phyloP scores from a whole-genome alignment of 2,329 filamentous ascomycete species.

The Myotisia sp. region DNA sequence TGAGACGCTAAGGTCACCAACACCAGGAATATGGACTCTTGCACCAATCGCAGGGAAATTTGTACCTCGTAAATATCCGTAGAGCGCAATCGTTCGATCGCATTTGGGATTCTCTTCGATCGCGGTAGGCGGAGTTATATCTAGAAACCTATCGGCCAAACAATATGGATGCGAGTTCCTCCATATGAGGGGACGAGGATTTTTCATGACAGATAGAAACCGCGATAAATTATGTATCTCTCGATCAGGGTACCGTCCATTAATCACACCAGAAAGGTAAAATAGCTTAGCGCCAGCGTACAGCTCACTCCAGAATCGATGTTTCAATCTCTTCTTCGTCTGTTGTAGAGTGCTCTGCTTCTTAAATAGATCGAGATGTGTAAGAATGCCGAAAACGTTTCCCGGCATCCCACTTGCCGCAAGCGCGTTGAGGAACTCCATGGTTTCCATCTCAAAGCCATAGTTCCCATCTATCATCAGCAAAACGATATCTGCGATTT shows the following conservation, averaged over 20 bases:
- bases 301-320: slow-evolving; percentile 89
- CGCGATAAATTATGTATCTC: slow-evolving; percentile 91
- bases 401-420: slow-evolving; percentile 95
- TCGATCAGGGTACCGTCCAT: slow-evolving; percentile 88
- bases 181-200: slow-evolving; percentile 90
- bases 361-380: slow-evolving; percentile 86
- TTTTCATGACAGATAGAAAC: slow-evolving; percentile 98
- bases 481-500: slow-evolving; percentile 91
- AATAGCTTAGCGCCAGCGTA: slow-evolving; percentile 96
- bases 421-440: slow-evolving; percentile 94
- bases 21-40: slow-evolving; percentile 77
- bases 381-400: slow-evolving; percentile 94
- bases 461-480: slow-evolving; percentile 98
- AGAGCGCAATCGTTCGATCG: slow-evolving; percentile 78
- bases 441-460: slow-evolving; percentile 99
- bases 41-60: slow-evolving; percentile 82
- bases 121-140: slow-evolving; percentile 83
- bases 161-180: slow-evolving; percentile 91
- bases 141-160: slow-evolving; percentile 83
- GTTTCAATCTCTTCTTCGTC: slow-evolving; percentile 91
- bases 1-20: slow-evolving; percentile 75
- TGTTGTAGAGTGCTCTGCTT: slow-evolving; percentile 85
- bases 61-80: slow-evolving; percentile 85
- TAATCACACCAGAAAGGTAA: slow-evolving; percentile 90
- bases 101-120: slow-evolving; percentile 81